Evolutionary conservation across 2,329 filamentous ascomycete genomes (phyloP).

Genomic region (Microdochium trichocladiopsis): DNA sequence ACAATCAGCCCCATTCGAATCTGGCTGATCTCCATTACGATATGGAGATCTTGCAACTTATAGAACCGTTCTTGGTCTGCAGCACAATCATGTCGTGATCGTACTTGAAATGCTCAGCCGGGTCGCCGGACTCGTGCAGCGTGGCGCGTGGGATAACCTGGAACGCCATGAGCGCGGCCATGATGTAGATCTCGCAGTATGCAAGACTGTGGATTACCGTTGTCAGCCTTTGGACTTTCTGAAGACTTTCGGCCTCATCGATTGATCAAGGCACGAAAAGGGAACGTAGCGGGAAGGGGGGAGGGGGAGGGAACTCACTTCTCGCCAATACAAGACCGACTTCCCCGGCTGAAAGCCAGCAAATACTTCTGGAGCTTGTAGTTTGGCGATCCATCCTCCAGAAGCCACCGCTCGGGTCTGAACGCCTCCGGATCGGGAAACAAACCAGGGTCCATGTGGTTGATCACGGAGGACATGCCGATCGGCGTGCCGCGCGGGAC

Average conservation of each 20-base stretch:
- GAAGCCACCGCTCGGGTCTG: conserved; percentile 15
- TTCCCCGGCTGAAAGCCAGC: conserved; percentile 8
- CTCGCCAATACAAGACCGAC: conserved; percentile 12
- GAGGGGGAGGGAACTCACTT: background rate
- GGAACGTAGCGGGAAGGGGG: conserved; percentile 2
- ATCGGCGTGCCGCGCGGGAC: conserved; percentile 19
- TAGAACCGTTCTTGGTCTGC: background rate
- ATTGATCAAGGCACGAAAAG: conserved; percentile 1
- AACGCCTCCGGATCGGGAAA: conserved; percentile 14
- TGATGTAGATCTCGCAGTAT: conserved; percentile 1
- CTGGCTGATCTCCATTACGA: no score
- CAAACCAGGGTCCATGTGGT: conserved; percentile 19
- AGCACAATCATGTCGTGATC: background rate
- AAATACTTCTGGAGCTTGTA: background rate
- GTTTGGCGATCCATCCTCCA: background rate
- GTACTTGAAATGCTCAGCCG: background rate
- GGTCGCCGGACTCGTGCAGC: background rate
- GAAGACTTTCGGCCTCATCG: background rate
- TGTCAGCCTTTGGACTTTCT: background rate
- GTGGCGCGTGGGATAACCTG: background rate
- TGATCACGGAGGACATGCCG: conserved; percentile 23
- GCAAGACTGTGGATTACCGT: background rate
- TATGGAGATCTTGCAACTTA: background rate
- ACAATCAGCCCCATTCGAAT: no score
- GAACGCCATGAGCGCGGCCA: background rate